Evolutionary conservation across 192 early-diverging fungal species (phyloP).

Genomic region (Phycomyces blakesleeanus): DNA sequence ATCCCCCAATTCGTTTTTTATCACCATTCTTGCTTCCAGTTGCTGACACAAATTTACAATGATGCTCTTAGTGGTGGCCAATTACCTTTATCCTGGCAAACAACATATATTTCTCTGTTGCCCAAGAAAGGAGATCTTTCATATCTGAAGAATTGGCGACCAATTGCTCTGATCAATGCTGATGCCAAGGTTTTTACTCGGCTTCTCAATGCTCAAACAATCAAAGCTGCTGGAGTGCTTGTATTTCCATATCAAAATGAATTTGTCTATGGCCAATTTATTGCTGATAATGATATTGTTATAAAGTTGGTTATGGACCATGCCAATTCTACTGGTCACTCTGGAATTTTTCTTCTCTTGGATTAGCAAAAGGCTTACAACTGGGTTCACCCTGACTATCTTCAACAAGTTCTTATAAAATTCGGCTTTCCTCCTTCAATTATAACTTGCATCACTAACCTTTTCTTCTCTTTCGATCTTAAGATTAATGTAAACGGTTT

Average conservation of each 20-base stretch:
- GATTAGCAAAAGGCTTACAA: constrained; percentile 34
- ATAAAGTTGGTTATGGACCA: constrained; percentile 1
- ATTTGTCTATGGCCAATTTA: constrained; percentile 13
- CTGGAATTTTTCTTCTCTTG: constrained; percentile 13
- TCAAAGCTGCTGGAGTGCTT: not conserved
- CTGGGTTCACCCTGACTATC: constrained; percentile 20
- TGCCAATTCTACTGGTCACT: not conserved
- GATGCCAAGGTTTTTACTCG: constrained; percentile 26
- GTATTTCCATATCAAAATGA: constrained; percentile 19
- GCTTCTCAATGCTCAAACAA: not conserved
- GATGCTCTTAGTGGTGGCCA: not conserved
- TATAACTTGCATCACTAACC: not conserved
- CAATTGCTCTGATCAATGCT: constrained; percentile 19
- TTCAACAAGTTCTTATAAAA: not conserved
- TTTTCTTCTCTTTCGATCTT: constrained; percentile 13
- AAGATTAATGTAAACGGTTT: constrained; percentile 25
- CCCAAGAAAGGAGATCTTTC: constrained; percentile 28
- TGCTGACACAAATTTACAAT: not conserved
- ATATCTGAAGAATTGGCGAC: constrained; percentile 18
- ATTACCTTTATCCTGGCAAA: constrained; percentile 2
- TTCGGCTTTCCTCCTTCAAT: constrained; percentile 12
- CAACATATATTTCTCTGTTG: constrained; percentile 18
- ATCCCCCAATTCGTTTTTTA: not conserved
- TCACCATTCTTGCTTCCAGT: not conserved
- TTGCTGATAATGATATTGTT: constrained; percentile 18